phyloP scores from a whole-genome alignment of 371 early-diverging fungal genomes.

The Actinomucor elegans region DNA sequence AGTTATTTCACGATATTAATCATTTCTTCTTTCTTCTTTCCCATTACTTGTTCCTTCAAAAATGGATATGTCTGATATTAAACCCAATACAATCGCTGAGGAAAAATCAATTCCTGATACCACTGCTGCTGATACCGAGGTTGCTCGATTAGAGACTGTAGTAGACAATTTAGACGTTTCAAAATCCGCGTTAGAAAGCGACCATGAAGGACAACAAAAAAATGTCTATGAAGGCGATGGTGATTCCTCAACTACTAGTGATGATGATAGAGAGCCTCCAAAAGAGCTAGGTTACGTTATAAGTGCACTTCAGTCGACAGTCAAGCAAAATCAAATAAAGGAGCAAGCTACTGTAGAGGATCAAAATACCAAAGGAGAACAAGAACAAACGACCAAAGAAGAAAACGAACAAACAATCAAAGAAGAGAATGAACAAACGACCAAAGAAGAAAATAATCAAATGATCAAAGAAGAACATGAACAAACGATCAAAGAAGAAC shows the following conservation, averaged over 20 bases:
- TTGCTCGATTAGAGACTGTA: background rate
- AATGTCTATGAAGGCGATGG: constrained; percentile 1
- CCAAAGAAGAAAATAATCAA: background rate
- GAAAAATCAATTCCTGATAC: too few relatives aligned
- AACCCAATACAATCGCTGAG: background rate
- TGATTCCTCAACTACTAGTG: constrained; percentile 8
- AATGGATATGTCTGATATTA: background rate
- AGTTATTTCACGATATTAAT: constrained; percentile 1
- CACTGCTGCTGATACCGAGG: too few relatives aligned
- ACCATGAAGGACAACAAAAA: background rate
- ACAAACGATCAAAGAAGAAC: background rate
- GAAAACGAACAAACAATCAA: background rate
- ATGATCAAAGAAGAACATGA: background rate
- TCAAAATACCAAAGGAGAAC: background rate
- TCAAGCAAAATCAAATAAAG: constrained; percentile 19
- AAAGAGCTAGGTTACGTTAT: constrained; percentile 24
- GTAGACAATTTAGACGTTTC: constrained; percentile 13
- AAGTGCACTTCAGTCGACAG: constrained; percentile 19
- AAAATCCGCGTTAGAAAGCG: constrained; percentile 2
- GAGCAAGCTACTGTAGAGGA: background rate
- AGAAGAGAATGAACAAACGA: background rate
- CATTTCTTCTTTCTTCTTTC: background rate
- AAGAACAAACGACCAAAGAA: background rate
- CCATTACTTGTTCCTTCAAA: background rate
- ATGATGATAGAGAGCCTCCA: constrained; percentile 3